Evolutionary conservation across 2,329 filamentous ascomycete genomes (phyloP).

Genomic region (Tolypocladium capitatum): DNA sequence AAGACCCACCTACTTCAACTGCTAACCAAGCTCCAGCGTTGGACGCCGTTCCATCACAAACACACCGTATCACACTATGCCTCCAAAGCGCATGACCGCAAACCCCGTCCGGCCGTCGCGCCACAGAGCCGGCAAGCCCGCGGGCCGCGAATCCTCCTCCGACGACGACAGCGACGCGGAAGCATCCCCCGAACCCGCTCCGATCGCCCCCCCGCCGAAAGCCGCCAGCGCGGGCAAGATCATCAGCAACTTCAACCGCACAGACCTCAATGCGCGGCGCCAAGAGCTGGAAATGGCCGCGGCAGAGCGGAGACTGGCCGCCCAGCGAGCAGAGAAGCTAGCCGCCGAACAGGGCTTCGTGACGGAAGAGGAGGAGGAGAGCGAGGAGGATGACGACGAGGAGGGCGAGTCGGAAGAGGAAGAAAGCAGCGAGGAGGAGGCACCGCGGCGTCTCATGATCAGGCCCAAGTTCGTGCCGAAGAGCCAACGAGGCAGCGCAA

Average conservation of each 20-base stretch:
- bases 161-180: conserved; percentile 36
- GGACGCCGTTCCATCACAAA: not conserved
- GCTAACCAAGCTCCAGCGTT: not conserved
- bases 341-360: conserved; percentile 51
- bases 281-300: conserved; percentile 29
- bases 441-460: conserved; percentile 42
- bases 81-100: conserved; percentile 82
- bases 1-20: not conserved
- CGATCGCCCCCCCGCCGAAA: conserved; percentile 43
- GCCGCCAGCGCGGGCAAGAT: conserved; percentile 43
- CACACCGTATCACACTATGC: conserved; percentile 25
- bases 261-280: conserved; percentile 35
- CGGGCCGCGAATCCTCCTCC: conserved; percentile 40
- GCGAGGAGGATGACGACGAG: conserved; percentile 23
- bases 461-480: conserved; percentile 52
- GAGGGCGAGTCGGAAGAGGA: conserved; percentile 30
- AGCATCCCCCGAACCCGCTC: conserved; percentile 13
- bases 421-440: conserved; percentile 38
- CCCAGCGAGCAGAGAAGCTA: conserved; percentile 34
- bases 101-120: conserved; percentile 72
- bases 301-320: conserved; percentile 32
- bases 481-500: conserved; percentile 30
- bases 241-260: conserved; percentile 36
- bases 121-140: conserved; percentile 73
- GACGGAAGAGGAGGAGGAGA: conserved; percentile 38